Evolutionary conservation across 2,329 filamentous ascomycete genomes (phyloP).

Genomic region (Emergomyces orientalis): DNA sequence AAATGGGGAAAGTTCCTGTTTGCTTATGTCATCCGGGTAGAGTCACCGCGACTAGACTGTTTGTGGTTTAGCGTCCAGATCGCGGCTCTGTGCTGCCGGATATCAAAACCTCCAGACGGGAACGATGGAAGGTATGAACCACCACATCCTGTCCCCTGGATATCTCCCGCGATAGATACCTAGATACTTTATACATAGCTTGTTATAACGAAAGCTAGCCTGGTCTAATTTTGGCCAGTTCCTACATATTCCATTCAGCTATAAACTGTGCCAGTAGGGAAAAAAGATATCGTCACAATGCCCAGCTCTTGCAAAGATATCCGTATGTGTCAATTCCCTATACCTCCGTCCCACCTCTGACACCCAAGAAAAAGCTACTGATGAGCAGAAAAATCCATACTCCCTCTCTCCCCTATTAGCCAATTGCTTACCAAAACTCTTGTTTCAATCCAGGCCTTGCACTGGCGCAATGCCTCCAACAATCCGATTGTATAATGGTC

Average conservation of each 20-base stretch:
- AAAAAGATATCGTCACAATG: constrained; percentile 47
- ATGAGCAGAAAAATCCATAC: background rate
- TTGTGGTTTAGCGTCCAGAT: background rate
- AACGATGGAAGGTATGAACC: background rate
- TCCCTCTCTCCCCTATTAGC: background rate
- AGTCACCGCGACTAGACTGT: background rate
- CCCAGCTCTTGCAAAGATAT: constrained; percentile 96
- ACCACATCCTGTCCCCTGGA: background rate
- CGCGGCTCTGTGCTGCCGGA: background rate
- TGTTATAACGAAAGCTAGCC: background rate
- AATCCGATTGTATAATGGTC: constrained; percentile 93
- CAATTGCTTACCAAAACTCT: constrained; percentile 7
- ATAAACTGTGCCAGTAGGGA: background rate
- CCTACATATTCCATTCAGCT: background rate
- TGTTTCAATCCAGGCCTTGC: constrained; percentile 58
- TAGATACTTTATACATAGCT: background rate
- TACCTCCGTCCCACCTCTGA: background rate
- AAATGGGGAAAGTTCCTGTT: background rate
- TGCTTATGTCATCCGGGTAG: background rate
- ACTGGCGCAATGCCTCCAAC: constrained; percentile 86
- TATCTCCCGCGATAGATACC: background rate
- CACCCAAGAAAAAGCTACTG: background rate
- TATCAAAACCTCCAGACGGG: background rate
- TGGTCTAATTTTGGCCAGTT: background rate
- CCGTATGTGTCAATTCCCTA: constrained; percentile 49